Conservation (phyloP, 495 filamentous ascomycete species). For the Pseudomonodictys pantanalensis region DNA sequence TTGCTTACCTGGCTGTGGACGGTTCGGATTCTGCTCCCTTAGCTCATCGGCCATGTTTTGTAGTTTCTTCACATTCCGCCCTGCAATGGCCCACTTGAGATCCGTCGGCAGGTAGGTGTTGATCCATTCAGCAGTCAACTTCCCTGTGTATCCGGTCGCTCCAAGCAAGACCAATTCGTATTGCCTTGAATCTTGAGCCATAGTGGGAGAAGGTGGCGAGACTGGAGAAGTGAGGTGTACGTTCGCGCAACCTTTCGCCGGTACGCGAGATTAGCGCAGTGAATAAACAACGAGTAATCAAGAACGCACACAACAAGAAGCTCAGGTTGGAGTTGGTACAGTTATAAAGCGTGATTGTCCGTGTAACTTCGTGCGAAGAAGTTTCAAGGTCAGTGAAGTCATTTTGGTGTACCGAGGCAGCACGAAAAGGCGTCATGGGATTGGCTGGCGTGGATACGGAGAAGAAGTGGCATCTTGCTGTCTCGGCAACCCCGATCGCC, state of each 20-base stretch:
- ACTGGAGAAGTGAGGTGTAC: background rate
- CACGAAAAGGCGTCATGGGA: too few species aligned
- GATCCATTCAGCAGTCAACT: slow-evolving; percentile 73
- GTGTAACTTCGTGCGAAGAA: too few species aligned
- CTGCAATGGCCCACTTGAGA: slow-evolving; percentile 87
- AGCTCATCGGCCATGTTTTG: slow-evolving; percentile 63
- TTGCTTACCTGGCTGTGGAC: slow-evolving; percentile 60
- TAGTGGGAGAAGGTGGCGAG: slow-evolving; percentile 42
- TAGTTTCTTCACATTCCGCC: slow-evolving; percentile 73
- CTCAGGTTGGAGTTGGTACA: too few species aligned
- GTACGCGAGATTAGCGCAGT: too few species aligned
- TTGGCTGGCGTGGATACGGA: too few species aligned
- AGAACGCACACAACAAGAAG: too few species aligned
- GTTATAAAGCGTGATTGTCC: too few species aligned
- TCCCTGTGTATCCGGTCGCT: slow-evolving; percentile 85
- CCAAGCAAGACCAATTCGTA: slow-evolving; percentile 86
- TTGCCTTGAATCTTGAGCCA: slow-evolving; percentile 46
- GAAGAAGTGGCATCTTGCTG: too few species aligned
- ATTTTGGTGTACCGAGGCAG: background rate
- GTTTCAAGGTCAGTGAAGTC: too few species aligned
- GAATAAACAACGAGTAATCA: too few species aligned
- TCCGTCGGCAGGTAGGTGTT: slow-evolving; percentile 68
- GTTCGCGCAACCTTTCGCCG: too few species aligned
- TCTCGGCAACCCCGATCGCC: too few species aligned
- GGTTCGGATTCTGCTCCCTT: slow-evolving; percentile 65